A percentile compares a stretch with the other conserved stretches of the same genome.
phyloP scores from a whole-genome alignment of 371 early-diverging fungal genomes.

The Mucor lusitanicus region DNA sequence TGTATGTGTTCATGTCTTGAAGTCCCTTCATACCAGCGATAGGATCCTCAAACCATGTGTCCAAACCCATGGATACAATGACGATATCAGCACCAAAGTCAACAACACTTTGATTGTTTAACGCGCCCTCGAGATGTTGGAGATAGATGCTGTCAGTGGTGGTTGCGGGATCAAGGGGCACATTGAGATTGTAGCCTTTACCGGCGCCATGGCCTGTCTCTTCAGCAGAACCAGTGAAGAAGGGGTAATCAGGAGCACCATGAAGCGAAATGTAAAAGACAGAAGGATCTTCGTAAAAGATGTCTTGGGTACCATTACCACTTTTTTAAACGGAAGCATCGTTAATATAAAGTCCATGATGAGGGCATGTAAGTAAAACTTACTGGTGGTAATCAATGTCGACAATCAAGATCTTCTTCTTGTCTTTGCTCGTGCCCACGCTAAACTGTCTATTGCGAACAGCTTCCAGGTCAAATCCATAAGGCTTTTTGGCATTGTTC shows the following conservation, averaged over 20 bases:
- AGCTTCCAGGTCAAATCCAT: conserved; percentile 6
- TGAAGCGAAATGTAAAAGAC: conserved; percentile 64
- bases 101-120: conserved; percentile 30
- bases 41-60: conserved; percentile 67
- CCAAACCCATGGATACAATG: conserved; percentile 60
- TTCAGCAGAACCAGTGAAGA: conserved; percentile 60
- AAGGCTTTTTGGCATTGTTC: conserved; percentile 20
- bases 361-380: background rate
- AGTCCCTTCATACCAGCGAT: conserved; percentile 61
- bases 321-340: conserved; percentile 31
- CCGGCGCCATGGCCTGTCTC: conserved; percentile 62
- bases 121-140: conserved; percentile 25
- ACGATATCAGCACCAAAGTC: conserved; percentile 52
- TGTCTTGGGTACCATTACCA: conserved; percentile 75
- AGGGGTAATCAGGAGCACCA: conserved; percentile 54
- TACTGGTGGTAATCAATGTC: conserved; percentile 73
- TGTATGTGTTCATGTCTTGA: conserved; percentile 43
- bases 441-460: conserved; percentile 10
- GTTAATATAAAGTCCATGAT: background rate
- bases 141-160: conserved; percentile 54
- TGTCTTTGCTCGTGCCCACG: conserved; percentile 14
- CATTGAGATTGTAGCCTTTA: conserved; percentile 68
- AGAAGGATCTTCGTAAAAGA: conserved; percentile 63
- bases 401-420: conserved; percentile 52
- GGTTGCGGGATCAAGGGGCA: conserved; percentile 58